Percentiles rank a stretch among this genome's conserved stretches.
Evolutionary conservation across 768 basidiomycete species (phyloP).

Genomic region (Chalciporus pseudorubinellus): DNA sequence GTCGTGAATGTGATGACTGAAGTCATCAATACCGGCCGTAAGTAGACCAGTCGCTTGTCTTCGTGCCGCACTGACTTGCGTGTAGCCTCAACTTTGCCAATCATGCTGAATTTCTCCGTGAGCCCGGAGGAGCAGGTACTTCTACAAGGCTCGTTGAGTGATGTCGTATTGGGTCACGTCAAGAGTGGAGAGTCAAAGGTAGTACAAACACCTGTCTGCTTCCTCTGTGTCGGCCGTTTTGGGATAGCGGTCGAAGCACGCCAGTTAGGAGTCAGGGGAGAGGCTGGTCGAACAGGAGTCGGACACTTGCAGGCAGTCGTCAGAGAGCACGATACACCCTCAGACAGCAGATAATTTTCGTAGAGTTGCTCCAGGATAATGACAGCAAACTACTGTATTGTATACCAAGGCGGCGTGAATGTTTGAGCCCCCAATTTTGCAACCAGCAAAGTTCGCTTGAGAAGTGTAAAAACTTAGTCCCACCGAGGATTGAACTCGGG

Average conservation of each 20-base stretch:
- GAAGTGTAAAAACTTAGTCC: constrained; percentile 55
- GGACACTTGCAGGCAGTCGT: constrained; percentile 17
- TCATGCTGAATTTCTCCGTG: constrained; percentile 52
- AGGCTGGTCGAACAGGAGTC: constrained; percentile 20
- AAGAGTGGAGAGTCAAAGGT: constrained; percentile 50
- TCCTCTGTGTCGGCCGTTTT: constrained; percentile 70
- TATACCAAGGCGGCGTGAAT: no score
- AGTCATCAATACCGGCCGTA: constrained; percentile 68
- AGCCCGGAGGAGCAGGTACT: constrained; percentile 66
- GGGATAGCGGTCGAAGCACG: constrained; percentile 40
- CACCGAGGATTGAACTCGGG: constrained; percentile 64
- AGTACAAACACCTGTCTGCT: constrained; percentile 61
- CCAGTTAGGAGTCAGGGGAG: constrained; percentile 18
- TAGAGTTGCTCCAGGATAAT: not conserved
- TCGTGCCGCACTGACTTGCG: constrained; percentile 8
- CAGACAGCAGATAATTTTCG: not conserved
- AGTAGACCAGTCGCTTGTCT: constrained; percentile 28
- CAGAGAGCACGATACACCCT: constrained; percentile 5
- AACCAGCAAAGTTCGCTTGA: no score
- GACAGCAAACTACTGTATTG: no score
- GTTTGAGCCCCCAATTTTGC: no score
- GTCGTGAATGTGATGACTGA: constrained; percentile 58
- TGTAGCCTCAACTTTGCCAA: constrained; percentile 50
- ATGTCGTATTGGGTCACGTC: constrained; percentile 65
- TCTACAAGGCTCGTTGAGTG: constrained; percentile 61